Conservation (phyloP, 164 flowering plant species). For the Aristolochia contorta region DNA sequence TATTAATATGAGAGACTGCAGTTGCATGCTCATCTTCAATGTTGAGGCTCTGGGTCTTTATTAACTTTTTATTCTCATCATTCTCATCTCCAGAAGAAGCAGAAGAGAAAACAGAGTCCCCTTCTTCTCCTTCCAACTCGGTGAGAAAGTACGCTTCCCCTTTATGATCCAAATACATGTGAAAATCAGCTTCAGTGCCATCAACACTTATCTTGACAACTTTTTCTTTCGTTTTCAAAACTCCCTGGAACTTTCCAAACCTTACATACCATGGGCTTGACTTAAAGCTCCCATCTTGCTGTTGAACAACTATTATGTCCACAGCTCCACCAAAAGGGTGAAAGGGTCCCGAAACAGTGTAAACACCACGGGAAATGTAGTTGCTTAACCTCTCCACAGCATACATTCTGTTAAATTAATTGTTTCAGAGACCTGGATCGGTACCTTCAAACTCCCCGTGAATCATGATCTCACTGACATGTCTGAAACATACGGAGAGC, state of each 20-base stretch:
- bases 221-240: constrained; percentile 67
- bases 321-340: constrained; percentile 98
- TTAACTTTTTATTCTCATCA: constrained; percentile 25
- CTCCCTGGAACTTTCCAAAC: constrained; percentile 97
- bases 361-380: constrained; percentile 62
- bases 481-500: too few species aligned
- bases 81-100: constrained; percentile 49
- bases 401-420: constrained; percentile 24
- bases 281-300: constrained; percentile 85
- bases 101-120: constrained; percentile 21
- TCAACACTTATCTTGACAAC: constrained; percentile 61
- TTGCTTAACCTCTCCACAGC: constrained; percentile 66
- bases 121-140: constrained; percentile 58
- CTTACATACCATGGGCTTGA: constrained; percentile 93
- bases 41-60: constrained; percentile 34
- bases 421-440: neutral
- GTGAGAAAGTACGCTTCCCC: constrained; percentile 84
- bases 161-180: constrained; percentile 78
- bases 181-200: constrained; percentile 62
- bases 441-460: neutral
- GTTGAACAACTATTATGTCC: constrained; percentile 89
- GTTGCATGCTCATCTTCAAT: constrained; percentile 17
- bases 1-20: constrained; percentile 19
- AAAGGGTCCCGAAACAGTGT: constrained; percentile 75
- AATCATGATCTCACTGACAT: neutral